Percentiles rank a stretch among this genome's conserved stretches.
Conservation (phyloP, 2,329 filamentous ascomycete genomes). For the Simplicillium sp. region DNA sequence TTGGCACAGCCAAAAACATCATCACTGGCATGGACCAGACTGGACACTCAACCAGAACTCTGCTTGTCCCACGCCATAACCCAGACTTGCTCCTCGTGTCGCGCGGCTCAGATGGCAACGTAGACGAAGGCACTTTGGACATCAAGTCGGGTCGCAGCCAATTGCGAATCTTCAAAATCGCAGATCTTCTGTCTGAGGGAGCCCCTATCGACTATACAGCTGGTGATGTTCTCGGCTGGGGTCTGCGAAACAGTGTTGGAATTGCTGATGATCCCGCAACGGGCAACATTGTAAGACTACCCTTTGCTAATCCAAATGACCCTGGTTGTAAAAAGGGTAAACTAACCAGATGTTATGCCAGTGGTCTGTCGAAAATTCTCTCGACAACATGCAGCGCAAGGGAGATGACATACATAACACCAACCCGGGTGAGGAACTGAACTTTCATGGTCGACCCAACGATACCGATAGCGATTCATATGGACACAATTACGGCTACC, state of each 20-base stretch:
- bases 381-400: constrained; percentile 46
- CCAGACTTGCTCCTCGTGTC: constrained; percentile 50
- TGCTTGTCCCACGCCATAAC: constrained; percentile 43
- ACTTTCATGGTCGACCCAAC: constrained; percentile 53
- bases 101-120: constrained; percentile 48
- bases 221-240: constrained; percentile 47
- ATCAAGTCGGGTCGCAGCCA: constrained; percentile 46
- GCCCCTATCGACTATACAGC: constrained; percentile 28
- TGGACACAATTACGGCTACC: constrained; percentile 52
- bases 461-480: constrained; percentile 11
- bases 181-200: constrained; percentile 14
- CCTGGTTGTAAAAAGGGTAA: too few relatives aligned
- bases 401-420: constrained; percentile 50
- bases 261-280: constrained; percentile 46
- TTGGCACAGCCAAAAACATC: constrained; percentile 33
- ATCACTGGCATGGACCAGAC: constrained; percentile 45
- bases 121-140: constrained; percentile 40
- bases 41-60: constrained; percentile 54
- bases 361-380: constrained; percentile 56
- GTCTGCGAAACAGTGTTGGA: constrained; percentile 60
- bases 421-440: constrained; percentile 65
- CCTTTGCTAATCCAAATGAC: too few relatives aligned
- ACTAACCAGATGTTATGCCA: background rate
- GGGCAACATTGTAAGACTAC: constrained; percentile 26
- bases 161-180: constrained; percentile 40